Evolutionary conservation across 1,139 yeast species (phyloP), one percentile per base, ranked within the genome.

Genomic region (Kluyveromyces marxianus): DNA sequence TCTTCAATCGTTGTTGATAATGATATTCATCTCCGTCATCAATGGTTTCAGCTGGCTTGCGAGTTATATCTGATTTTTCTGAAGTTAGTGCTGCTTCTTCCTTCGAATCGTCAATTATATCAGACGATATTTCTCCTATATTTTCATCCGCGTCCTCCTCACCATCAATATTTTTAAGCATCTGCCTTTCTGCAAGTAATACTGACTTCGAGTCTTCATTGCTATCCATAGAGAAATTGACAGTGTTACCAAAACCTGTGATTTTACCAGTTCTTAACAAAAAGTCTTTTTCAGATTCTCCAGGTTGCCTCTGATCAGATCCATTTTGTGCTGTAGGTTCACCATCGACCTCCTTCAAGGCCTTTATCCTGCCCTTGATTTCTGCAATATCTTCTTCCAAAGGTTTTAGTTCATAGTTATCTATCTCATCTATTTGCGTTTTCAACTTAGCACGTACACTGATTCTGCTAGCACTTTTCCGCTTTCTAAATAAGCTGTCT

Each of bases 191-290:
- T 2, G 43, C 43, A 4, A 40, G 34, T n/a, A 40, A 25, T 10
- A 40, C 26, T 34, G 42, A 10, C n/a, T 58, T 60, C 3, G 50
- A 55, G 3, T 55, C 61, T 7, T 56, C 33, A 7, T 56, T 64
- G 5, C 54, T 55, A 10, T 52, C 63, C 27, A 43, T 53, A 57
- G 47, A 63, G 52, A 86, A 86, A 4, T 76, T 78, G 34, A 75
- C 71, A 24, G 79, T 71, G 37, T 79, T 79, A 7, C 97, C 95
- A 69, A 92, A 92, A 0, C 98, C 98, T 0, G 99, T 92, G 48
- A 89, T 80, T 61, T 88, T 83, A 37, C 99, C 99, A 0, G 90
- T 90, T 52, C 98, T 72, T 0, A 92, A 77, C 51, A 92, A 70
- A 59, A 68, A 92, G 45, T 90, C 97, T 48, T 78, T 78, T 56